Evolutionary conservation across 257 asterid species (phyloP), one percentile per base, ranked within the genome.

Genomic region (Galeopsis tetrahit): DNA sequence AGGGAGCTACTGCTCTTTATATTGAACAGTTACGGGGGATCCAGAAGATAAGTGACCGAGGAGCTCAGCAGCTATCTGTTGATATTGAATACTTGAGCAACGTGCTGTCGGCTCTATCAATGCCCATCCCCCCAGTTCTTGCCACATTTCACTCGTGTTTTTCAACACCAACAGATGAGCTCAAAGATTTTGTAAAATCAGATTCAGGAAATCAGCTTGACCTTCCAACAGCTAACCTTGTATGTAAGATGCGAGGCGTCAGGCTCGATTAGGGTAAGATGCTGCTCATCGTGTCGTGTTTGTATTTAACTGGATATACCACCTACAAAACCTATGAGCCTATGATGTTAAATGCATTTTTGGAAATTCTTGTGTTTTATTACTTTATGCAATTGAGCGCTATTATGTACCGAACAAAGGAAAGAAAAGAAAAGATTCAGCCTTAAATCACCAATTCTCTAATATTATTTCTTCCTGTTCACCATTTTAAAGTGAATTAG

Each of bases 81-180:
- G 99, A 92, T 77, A 90, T 90, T 7, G 99, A 95, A 72, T 90
- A 95, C 78, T 82, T 92, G 81, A 92, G 97, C 81, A 92, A 89
- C 64, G 98, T 95, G 75, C 94, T 95, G 17, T 90, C 96, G 6
- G 99, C 99, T 43, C 84, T 95, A 53, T 90, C 98, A 48, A 90
- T 95, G 99, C 91, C 92, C 53, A 82, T 73, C 49, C 99, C 99
- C 14, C 81, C 77, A 0, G 93, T 86, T 80, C 96, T 95, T 62
- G 78, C 97, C 44, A 95, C 99, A 52, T 95, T 92, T 44, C 92
- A 88, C 48, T 78, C 88, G 8, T 95, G 99, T 72, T 85, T 89
- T 44, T 90, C 96, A 66, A 83, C 88, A n/a, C 89, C 96, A 10
- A 84, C 86, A 43, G 89, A 87, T 66, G 84, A 95, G 87, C 93